Base-by-base conservation (phyloP, 2,329 filamentous ascomycete species). In the Xylaria sp. region DNA sequence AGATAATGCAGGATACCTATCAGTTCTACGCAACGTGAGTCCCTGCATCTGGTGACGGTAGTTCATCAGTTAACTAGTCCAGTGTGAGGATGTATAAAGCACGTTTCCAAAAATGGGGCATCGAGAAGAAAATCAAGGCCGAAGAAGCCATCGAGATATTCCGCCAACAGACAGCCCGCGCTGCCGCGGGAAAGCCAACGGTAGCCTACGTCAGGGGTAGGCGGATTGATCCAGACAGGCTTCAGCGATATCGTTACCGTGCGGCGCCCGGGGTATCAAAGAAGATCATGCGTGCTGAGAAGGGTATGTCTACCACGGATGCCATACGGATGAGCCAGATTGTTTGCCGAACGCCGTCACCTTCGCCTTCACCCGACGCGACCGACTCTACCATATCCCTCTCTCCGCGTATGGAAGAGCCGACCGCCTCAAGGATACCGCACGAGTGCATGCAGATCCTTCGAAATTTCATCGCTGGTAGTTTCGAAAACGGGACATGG, bases 21-120 rank as follows among this genome's bases (percentile, higher is more conserved):
- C 94, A 70, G 62, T 89, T 86, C 59, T 85, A 80, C 44, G 37
- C 79, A 40, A 69, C 64, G 66, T 69, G 53, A 64, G 66, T 64
- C 4, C 37, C 45, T 16, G 21, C 42, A 11, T 34, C 40, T 19
- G 26, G 22, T 16, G 17, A 18, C 37, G 40, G 38, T 17, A 29
- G n/a, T 26, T 24, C 19, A 20, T 39, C 24, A 38, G 49, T 49
- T 56, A 59, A 50, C 54, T 45, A 29, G 41, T 46, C 42, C 56
- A 69, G 66, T 48, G 56, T 65, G 50, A 63, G 65, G 8, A 69
- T 68, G 66, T 69, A 69, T 48, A 69, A 69, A 46, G 64, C 66
- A 11, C 66, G 65, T 21, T 68, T 69, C 46, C 63, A 66, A 45
- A 65, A 66, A 55, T 69, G 66, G 66, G 65, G 65, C 11, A 68